Percentiles rank a stretch among this genome's conserved stretches.
Evolutionary conservation across 2,329 filamentous ascomycete genomes (phyloP).

Genomic region (Fusarium sp.): DNA sequence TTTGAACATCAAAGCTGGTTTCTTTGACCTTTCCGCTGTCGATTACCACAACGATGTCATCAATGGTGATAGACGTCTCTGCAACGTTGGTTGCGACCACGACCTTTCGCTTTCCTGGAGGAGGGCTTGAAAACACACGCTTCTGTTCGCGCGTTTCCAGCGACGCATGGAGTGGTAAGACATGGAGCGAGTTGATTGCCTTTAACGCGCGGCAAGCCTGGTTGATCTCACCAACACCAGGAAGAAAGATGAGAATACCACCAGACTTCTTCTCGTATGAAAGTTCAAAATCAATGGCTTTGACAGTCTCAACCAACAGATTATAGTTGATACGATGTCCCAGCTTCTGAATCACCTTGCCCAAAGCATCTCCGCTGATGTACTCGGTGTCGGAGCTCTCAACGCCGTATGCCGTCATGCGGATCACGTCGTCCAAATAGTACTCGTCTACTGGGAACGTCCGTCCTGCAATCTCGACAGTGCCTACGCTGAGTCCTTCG

Average conservation of each 20-base stretch:
- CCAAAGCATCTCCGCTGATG: constrained; percentile 68
- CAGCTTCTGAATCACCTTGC: constrained; percentile 77
- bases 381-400: constrained; percentile 61
- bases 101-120: constrained; percentile 86
- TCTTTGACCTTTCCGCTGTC: constrained; percentile 97
- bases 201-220: constrained; percentile 81
- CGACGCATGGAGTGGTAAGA: constrained; percentile 91
- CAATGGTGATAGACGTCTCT: constrained; percentile 98
- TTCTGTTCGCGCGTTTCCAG: constrained; percentile 90
- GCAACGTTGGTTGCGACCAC: constrained; percentile 97
- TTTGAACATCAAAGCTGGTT: constrained; percentile 90
- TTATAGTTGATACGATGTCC: constrained; percentile 93
- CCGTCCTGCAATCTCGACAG: constrained; percentile 88
- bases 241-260: constrained; percentile 94
- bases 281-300: constrained; percentile 83
- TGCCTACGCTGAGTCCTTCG: constrained; percentile 74
- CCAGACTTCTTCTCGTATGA: constrained; percentile 72
- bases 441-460: constrained; percentile 92
- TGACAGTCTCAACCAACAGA: constrained; percentile 82
- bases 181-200: constrained; percentile 73
- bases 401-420: constrained; percentile 79
- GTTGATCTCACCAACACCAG: constrained; percentile 92
- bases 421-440: constrained; percentile 89
- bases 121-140: constrained; percentile 82
- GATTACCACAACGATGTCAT: constrained; percentile 95